Evolutionary conservation across 257 asterid species (phyloP).

Genomic region (Ocimum tenuiflorum): DNA sequence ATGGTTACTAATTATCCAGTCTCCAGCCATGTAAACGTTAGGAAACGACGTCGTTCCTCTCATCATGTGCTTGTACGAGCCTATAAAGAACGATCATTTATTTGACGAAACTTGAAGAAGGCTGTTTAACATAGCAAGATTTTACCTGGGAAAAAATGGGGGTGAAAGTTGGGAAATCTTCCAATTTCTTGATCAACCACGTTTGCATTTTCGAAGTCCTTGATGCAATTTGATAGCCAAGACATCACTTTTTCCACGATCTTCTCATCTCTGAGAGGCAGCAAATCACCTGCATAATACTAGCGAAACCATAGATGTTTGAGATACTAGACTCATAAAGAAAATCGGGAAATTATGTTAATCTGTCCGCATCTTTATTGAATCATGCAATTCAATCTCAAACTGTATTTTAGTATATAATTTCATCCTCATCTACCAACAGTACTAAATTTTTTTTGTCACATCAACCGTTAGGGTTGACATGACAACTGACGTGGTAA

Average conservation of each 20-base stretch:
- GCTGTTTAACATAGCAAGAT: not conserved
- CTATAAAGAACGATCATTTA: constrained; percentile 16
- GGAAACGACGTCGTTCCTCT: constrained; percentile 53
- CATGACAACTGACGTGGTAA: no score
- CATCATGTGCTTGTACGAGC: constrained; percentile 61
- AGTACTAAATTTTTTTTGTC: no score
- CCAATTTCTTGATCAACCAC: constrained; percentile 54
- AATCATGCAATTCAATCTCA: no score
- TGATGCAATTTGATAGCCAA: constrained; percentile 40
- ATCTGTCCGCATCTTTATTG: no score
- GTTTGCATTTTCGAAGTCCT: constrained; percentile 37
- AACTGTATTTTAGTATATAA: no score
- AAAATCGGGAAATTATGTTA: no score
- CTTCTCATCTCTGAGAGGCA: constrained; percentile 49
- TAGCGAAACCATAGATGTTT: constrained; percentile 12
- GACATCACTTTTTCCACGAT: constrained; percentile 41
- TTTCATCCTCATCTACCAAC: no score
- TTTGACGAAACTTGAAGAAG: not conserved
- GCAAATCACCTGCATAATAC: constrained; percentile 48
- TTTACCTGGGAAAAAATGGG: constrained; percentile 60
- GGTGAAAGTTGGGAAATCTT: constrained; percentile 46
- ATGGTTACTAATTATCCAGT: constrained; percentile 48
- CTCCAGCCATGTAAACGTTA: constrained; percentile 57
- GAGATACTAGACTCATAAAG: not conserved
- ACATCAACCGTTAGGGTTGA: no score